Conservation (phyloP, 352 stramenopile genomes). For the Phytophthora cactorum region DNA sequence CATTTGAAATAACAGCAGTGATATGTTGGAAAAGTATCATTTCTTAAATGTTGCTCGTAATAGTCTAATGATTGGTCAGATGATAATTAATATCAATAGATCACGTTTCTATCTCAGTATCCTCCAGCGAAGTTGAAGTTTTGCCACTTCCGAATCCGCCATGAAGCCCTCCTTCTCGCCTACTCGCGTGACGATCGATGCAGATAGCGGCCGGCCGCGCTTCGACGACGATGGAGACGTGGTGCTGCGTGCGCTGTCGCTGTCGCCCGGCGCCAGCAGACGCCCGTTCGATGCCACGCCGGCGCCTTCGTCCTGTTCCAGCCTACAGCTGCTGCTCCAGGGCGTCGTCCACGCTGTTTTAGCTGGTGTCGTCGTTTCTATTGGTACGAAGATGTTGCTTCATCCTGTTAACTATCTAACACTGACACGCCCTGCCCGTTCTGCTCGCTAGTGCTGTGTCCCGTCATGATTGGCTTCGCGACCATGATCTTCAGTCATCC, state of each 20-base stretch:
- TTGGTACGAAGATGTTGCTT: conserved; percentile 9
- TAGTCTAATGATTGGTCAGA: no score
- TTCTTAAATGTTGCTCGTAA: no score
- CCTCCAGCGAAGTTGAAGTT: neutral
- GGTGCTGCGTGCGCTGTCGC: conserved; percentile 37
- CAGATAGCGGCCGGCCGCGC: conserved; percentile 30
- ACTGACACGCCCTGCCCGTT: neutral
- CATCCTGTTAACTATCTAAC: neutral
- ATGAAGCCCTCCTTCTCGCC: conserved; percentile 62
- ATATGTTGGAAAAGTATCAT: no score
- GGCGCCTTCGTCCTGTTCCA: neutral
- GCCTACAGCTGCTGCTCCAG: conserved; percentile 35
- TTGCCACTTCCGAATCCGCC: neutral
- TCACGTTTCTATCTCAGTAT: no score
- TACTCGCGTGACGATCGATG: conserved; percentile 47
- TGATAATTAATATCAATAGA: no score
- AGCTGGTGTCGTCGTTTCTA: conserved; percentile 90
- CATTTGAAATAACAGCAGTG: no score
- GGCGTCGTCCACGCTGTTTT: conserved; percentile 68
- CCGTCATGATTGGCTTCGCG: conserved; percentile 88
- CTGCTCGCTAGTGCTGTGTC: conserved; percentile 44
- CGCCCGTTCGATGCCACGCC: neutral
- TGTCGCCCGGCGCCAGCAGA: conserved; percentile 16
- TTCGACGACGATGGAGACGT: conserved; percentile 46
- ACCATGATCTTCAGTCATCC: conserved; percentile 94